phyloP scores from a whole-genome alignment of 1,284 basidiomycete species.

The Phylloporus sp. region DNA sequence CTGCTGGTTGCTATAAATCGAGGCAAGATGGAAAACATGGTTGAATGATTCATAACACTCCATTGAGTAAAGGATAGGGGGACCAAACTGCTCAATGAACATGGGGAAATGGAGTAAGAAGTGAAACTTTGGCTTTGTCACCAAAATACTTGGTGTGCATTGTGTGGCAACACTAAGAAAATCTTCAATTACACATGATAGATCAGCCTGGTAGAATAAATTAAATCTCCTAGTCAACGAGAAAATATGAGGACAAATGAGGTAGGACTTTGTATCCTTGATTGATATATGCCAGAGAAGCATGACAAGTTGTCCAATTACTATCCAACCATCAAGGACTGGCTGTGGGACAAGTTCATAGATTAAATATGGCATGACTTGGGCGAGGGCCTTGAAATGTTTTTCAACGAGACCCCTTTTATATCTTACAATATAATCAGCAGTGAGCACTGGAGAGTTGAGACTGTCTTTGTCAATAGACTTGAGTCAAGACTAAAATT shows the following conservation, averaged over 20 bases:
- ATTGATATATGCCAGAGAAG: slow-evolving; percentile 37
- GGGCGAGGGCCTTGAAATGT: background rate
- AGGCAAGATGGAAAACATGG: slow-evolving; percentile 1
- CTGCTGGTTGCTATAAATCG: slow-evolving; percentile 13
- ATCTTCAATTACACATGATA: slow-evolving; percentile 17
- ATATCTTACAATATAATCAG: slow-evolving; percentile 14
- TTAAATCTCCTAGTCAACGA: background rate
- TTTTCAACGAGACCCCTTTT: slow-evolving; percentile 35
- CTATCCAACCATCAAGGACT: background rate
- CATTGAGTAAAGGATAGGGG: slow-evolving; percentile 15
- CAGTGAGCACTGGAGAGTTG: slow-evolving; percentile 11
- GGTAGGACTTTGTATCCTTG: slow-evolving; percentile 21
- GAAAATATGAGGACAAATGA: background rate
- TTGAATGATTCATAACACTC: slow-evolving; percentile 22
- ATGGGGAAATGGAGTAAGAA: slow-evolving; percentile 18
- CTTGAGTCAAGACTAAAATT: background rate
- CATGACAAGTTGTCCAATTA: background rate
- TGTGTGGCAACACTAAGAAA: slow-evolving; percentile 12
- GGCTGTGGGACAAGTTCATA: background rate
- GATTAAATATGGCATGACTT: background rate
- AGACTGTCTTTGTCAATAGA: background rate
- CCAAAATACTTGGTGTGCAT: slow-evolving; percentile 17
- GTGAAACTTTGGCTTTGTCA: slow-evolving; percentile 20
- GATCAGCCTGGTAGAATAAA: background rate
- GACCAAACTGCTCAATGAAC: slow-evolving; percentile 12